Base-by-base conservation (phyloP, 164 flowering plant genomes). In the Berberis vulgaris region DNA sequence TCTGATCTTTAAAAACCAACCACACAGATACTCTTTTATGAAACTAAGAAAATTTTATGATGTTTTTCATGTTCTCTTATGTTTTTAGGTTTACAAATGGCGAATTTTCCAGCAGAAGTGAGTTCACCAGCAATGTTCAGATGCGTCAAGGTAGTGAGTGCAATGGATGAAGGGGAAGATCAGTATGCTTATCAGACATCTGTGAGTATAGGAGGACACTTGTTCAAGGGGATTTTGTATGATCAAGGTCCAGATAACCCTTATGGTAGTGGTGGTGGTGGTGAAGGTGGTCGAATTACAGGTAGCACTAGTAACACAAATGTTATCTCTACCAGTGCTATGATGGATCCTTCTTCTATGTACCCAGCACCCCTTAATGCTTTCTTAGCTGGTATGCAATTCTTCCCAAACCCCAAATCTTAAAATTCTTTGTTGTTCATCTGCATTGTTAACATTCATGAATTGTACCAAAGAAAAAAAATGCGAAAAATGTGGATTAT, bases 171-270 rank as follows among this genome's bases (percentile, higher is more conserved):
- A 1, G 71, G 67, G 6, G 85, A 83, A 4, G 84, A 83, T 7
- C 75, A 80, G 67, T 74, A 49, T 45, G 98, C 96, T 2, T 92
- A 87, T 75, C 91, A 89, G 69, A 86, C 98, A 60, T 87, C 96
- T 12, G 89, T 92, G 57, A 89, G 75, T 77, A 92, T 92, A 3
- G 88, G 93, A 1, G 98, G 98, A 1, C 96, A 89, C 55, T 76
- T 88, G 2, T 93, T 90, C 78, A 93, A 79, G 69, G 98, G 98
- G 40, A 83, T 90, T 69, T 81, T 93, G 10, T 93, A 88, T 60
- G 94, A 93, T 79, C 87, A 84, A 54, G 98, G 98, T 7, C 86
- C 81, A 1, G 96, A 86, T 2, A 57, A 45, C 8, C 74, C 67
- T 10, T 60, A 71, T n/a, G 77, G 75, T 43, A 26, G 75, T 43